phyloP scores from a whole-genome alignment of 1,139 yeast genomes.

The Kodamaea anthophila region DNA sequence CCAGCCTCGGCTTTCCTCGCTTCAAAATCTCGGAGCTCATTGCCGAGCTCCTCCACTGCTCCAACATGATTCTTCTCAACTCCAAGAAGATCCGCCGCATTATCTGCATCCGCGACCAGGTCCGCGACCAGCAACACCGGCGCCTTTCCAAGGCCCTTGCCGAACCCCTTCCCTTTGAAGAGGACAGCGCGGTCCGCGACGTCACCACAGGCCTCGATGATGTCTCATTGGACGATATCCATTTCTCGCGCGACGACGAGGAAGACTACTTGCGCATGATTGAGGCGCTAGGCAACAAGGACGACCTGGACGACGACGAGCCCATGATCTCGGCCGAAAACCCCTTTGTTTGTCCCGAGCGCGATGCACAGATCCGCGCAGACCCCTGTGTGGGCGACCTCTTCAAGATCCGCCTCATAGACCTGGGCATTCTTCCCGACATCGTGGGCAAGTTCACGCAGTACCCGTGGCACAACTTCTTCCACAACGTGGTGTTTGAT shows the following conservation, averaged over 20 bases:
- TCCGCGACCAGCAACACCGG: constrained; percentile 26
- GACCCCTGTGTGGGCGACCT: constrained; percentile 41
- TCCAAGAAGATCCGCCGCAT: constrained; percentile 33
- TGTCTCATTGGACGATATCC: constrained; percentile 32
- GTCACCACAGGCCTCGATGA: constrained; percentile 36
- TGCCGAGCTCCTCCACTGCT: constrained; percentile 44
- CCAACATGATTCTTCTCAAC: constrained; percentile 43
- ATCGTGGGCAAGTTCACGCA: constrained; percentile 34
- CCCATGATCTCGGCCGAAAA: constrained; percentile 41
- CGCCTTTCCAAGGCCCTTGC: constrained; percentile 30
- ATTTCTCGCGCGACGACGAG: constrained; percentile 11
- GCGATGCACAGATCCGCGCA: constrained; percentile 27
- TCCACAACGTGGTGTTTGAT: constrained; percentile 47
- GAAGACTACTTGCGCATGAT: constrained; percentile 6
- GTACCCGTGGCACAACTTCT: constrained; percentile 45
- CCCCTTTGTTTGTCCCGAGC: constrained; percentile 40
- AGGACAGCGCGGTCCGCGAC: constrained; percentile 15
- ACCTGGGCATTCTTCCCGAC: constrained; percentile 31
- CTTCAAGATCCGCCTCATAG: constrained; percentile 38
- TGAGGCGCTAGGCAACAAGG: constrained; percentile 11
- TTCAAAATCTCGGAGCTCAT: constrained; percentile 40
- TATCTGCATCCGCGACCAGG: constrained; percentile 30
- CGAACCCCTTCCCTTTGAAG: constrained; percentile 18
- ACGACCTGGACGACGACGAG: constrained; percentile 43
- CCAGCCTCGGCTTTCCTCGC: constrained; percentile 33